Evolutionary conservation across 352 stramenopile genomes (phyloP).

Genomic region (Blastocystis sp.): DNA sequence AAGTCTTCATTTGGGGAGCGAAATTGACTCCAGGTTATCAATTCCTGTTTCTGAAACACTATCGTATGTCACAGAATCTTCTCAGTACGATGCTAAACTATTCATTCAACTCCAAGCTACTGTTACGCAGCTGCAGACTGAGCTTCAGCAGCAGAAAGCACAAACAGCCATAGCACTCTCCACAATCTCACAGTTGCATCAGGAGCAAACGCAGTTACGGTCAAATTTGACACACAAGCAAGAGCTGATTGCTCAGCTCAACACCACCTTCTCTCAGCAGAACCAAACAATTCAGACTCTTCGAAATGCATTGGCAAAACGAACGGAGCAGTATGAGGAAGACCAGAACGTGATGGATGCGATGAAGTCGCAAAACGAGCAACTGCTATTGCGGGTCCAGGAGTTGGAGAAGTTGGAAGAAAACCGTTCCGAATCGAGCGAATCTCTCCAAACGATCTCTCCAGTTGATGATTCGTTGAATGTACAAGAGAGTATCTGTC

Average conservation of each 20-base stretch:
- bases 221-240: background rate
- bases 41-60: background rate
- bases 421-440: background rate
- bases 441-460: background rate
- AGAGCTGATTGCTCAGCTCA: background rate
- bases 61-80: background rate
- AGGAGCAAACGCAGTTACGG: background rate
- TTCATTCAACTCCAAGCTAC: background rate
- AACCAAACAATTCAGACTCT: background rate
- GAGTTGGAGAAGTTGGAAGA: background rate
- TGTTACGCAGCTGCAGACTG: background rate
- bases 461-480: background rate
- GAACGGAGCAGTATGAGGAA: background rate
- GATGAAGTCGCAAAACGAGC: background rate
- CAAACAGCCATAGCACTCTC: background rate
- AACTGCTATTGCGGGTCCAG: background rate
- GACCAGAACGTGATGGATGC: background rate
- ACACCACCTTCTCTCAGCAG: background rate
- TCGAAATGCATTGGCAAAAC: background rate
- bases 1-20: background rate
- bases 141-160: background rate
- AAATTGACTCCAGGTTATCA: background rate
- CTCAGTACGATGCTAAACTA: background rate
- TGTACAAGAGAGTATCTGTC: background rate
- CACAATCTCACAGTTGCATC: background rate